Conservation (phyloP, 805 yeast species). For the Wickerhamomyces queroliae region DNA sequence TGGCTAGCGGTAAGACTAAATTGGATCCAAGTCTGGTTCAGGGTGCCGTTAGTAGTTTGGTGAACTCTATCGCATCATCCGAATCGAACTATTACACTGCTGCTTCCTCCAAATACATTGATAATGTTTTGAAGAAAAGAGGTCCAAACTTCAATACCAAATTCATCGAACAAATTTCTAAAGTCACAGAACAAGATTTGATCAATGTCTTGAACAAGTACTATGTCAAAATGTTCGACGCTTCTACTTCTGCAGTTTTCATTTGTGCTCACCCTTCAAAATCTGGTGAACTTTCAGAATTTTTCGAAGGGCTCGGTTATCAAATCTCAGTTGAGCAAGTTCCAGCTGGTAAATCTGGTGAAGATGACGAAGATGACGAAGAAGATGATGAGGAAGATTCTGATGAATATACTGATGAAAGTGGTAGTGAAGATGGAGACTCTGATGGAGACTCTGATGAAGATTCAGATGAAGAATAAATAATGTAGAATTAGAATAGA, state of each 20-base stretch:
- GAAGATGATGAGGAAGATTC: constrained; percentile 15
- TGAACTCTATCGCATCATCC: constrained; percentile 60
- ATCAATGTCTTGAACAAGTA: constrained; percentile 47
- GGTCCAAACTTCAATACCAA: constrained; percentile 58
- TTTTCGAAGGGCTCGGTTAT: constrained; percentile 53
- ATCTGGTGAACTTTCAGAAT: constrained; percentile 36
- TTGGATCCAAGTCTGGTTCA: constrained; percentile 58
- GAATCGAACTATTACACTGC: constrained; percentile 65
- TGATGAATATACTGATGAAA: constrained; percentile 10
- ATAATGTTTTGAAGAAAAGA: constrained; percentile 59
- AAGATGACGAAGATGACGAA: constrained; percentile 14
- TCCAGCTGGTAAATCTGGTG: constrained; percentile 8
- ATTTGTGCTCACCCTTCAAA: constrained; percentile 71
- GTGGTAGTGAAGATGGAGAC: constrained; percentile 7
- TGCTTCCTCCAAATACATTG: constrained; percentile 59
- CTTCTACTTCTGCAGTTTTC: constrained; percentile 53
- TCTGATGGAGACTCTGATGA: constrained; percentile 1
- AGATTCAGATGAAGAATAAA: constrained; percentile 5
- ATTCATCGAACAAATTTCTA: constrained; percentile 47
- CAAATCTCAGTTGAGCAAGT: constrained; percentile 52
- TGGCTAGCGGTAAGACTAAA: constrained; percentile 43
- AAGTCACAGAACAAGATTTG: constrained; percentile 49
- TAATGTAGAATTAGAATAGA: constrained; percentile 2
- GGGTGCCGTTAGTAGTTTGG: constrained; percentile 73
- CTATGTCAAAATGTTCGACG: constrained; percentile 58